phyloP scores from a whole-genome alignment of 1,284 basidiomycete genomes.

The Ustilago lituana region DNA sequence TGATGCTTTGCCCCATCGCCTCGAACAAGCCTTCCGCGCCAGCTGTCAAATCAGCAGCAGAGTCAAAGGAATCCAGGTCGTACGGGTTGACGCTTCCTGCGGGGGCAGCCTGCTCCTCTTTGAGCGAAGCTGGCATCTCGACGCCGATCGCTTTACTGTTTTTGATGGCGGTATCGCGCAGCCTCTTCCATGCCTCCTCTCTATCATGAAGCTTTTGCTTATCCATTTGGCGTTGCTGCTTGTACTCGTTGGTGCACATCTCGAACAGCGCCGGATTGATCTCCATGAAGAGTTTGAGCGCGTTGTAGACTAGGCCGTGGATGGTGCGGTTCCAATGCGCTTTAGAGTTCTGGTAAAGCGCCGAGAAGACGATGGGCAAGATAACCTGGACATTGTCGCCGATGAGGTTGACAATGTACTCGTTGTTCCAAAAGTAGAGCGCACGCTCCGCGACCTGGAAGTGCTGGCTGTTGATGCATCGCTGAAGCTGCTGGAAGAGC shows the following conservation, averaged over 20 bases:
- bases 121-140: constrained; percentile 49
- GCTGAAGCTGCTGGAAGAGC: constrained; percentile 91
- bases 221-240: constrained; percentile 75
- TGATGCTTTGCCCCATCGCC: constrained; percentile 34
- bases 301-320: constrained; percentile 98
- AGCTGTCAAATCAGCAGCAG: constrained; percentile 41
- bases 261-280: constrained; percentile 97
- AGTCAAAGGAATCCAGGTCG: constrained; percentile 50
- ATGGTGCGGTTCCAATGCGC: constrained; percentile 99
- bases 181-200: constrained; percentile 62
- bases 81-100: constrained; percentile 47
- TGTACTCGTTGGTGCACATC: constrained; percentile 91
- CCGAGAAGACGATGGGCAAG: constrained; percentile 97
- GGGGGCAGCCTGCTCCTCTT: constrained; percentile 55
- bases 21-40: constrained; percentile 42
- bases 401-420: constrained; percentile 99
- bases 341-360: constrained; percentile 94
- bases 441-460: constrained; percentile 77
- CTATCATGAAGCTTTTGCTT: constrained; percentile 58
- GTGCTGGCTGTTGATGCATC: constrained; percentile 99
- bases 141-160: constrained; percentile 59
- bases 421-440: constrained; percentile 76
- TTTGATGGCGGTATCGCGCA: constrained; percentile 58
- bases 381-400: constrained; percentile 91
- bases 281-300: constrained; percentile 98